Conservation (phyloP, 768 basidiomycete genomes). For the Tephrocybe sp. region DNA sequence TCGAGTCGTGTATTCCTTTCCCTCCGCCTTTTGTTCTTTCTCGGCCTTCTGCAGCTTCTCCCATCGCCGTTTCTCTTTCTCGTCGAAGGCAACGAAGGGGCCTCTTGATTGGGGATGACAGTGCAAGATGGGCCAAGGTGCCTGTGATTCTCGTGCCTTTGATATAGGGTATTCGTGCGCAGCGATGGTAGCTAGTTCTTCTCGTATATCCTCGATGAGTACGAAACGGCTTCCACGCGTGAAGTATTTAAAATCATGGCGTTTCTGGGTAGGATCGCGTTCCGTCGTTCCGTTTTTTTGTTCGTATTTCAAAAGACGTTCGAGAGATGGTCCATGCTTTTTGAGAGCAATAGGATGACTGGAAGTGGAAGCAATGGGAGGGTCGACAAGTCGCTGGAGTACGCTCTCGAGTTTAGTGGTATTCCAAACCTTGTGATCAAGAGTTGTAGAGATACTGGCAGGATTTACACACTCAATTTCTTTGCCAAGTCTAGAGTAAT, state of each 20-base stretch:
- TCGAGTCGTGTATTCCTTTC: constrained; percentile 32
- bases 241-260: constrained; percentile 90
- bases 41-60: constrained; percentile 54
- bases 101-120: constrained; percentile 74
- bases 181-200: constrained; percentile 82
- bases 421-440: constrained; percentile 88
- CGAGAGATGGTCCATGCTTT: constrained; percentile 48
- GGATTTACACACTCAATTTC: constrained; percentile 34
- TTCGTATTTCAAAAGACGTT: constrained; percentile 75
- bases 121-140: constrained; percentile 82
- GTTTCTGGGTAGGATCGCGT: constrained; percentile 86
- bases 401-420: constrained; percentile 71
- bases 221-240: constrained; percentile 72
- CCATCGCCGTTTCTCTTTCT: constrained; percentile 68
- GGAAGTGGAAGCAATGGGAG: constrained; percentile 28
- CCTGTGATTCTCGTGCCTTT: constrained; percentile 50
- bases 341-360: constrained; percentile 26
- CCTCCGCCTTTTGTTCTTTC: constrained; percentile 42
- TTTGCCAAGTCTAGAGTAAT: constrained; percentile 10
- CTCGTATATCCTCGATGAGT: constrained; percentile 87
- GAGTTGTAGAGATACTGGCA: constrained; percentile 63
- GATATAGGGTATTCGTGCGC: constrained; percentile 74
- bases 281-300: constrained; percentile 85
- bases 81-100: constrained; percentile 76
- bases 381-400: constrained; percentile 60